phyloP scores from a whole-genome alignment of 2,329 filamentous ascomycete genomes.

The Ophiostoma sp. region DNA sequence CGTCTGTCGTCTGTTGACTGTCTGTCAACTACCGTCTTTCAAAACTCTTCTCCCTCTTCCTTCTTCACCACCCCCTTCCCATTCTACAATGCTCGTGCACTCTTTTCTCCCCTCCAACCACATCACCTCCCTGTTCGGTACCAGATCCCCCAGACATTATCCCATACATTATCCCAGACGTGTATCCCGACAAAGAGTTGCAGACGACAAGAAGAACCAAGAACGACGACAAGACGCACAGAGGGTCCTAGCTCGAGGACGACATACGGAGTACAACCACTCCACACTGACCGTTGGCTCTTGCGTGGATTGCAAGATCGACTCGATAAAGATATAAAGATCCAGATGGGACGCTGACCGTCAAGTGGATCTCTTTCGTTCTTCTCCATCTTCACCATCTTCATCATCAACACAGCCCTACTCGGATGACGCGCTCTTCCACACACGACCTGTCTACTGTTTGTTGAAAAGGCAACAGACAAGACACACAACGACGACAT shows the following conservation, averaged over 20 bases:
- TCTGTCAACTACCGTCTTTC: neutral
- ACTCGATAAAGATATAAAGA: slow-evolving; percentile 13
- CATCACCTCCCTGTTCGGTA: neutral
- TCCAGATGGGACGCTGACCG: slow-evolving; percentile 6
- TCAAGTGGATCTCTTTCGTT: neutral
- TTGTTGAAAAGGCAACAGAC: slow-evolving; percentile 7
- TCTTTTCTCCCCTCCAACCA: neutral
- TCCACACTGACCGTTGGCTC: neutral
- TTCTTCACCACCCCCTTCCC: no score
- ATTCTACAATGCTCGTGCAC: neutral
- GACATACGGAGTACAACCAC: neutral
- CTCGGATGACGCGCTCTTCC: neutral
- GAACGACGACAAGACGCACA: neutral
- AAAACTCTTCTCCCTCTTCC: neutral
- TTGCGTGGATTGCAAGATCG: neutral
- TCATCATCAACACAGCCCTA: neutral
- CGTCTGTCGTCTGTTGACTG: neutral
- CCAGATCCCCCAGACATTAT: neutral
- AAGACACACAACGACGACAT: neutral
- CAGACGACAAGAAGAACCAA: neutral
- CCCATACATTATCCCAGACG: neutral
- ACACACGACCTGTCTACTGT: neutral
- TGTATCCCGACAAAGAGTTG: neutral
- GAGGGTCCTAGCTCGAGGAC: neutral
- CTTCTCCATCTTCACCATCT: neutral